Evolutionary conservation across 805 yeast species (phyloP).

Genomic region (Candida sithepensis): DNA sequence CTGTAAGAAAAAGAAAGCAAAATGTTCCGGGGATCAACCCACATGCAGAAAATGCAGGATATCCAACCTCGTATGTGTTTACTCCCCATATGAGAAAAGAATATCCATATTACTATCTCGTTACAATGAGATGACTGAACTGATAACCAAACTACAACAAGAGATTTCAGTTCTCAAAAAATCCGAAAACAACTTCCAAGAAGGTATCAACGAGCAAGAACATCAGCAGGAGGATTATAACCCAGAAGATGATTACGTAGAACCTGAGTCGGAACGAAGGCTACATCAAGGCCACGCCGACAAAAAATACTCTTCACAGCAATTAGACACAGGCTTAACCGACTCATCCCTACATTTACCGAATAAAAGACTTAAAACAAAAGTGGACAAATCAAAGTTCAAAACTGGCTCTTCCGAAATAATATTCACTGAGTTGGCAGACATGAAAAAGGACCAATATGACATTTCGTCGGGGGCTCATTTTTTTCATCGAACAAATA

Average conservation of each 20-base stretch:
- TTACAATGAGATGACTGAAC: slow-evolving; percentile 17
- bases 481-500: not conserved
- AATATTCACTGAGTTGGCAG: slow-evolving; percentile 15
- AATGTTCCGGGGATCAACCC: slow-evolving; percentile 26
- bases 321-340: not conserved
- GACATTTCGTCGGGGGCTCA: not conserved
- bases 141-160: slow-evolving; percentile 11
- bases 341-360: not conserved
- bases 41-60: slow-evolving; percentile 17
- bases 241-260: not conserved
- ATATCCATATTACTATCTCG: slow-evolving; percentile 19
- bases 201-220: not conserved
- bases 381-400: not conserved
- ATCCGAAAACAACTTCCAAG: not conserved
- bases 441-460: slow-evolving; percentile 1
- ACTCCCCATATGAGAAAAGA: slow-evolving; percentile 21
- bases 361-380: not conserved
- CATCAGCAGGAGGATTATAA: not conserved
- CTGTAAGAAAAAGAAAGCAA: slow-evolving; percentile 21
- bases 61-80: slow-evolving; percentile 14
- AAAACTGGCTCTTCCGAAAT: slow-evolving; percentile 2
- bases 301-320: not conserved
- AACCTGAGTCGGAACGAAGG: not conserved
- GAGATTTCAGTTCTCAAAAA: slow-evolving; percentile 8
- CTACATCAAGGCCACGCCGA: no score